phyloP scores from a whole-genome alignment of 192 early-diverging fungal species.

The Podila verticillata region DNA sequence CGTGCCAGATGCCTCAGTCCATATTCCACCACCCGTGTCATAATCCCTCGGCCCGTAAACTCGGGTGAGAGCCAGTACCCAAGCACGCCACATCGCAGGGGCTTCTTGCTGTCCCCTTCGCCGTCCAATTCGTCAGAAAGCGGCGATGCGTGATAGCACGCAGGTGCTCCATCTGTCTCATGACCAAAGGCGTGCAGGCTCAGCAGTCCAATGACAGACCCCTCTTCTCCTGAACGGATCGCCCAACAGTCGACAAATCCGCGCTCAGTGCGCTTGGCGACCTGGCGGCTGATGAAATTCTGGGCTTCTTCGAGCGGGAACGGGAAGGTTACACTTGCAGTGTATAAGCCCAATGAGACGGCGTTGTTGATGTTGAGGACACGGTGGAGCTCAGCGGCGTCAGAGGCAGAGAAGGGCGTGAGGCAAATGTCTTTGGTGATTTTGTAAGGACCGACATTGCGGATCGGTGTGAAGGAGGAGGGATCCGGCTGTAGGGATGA shows the following conservation, averaged over 20 bases:
- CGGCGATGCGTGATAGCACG: not conserved
- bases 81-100: not conserved
- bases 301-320: not conserved
- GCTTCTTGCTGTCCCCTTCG: not conserved
- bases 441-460: not conserved
- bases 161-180: not conserved
- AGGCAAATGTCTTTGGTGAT: not conserved
- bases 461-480: not conserved
- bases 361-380: not conserved
- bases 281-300: not conserved
- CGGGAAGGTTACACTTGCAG: not conserved
- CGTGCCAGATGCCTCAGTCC: not conserved
- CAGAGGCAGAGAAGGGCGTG: not conserved
- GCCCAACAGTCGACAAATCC: conserved; percentile 12
- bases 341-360: not conserved
- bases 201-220: conserved; percentile 30
- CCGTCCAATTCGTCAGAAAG: too few species aligned
- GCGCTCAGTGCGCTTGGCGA: not conserved
- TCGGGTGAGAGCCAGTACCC: conserved; percentile 19
- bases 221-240: conserved; percentile 6
- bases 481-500: too few species aligned
- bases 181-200: conserved; percentile 17
- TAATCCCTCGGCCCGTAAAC: not conserved
- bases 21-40: not conserved
- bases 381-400: not conserved